These are phyloP conservation scores for Guadua angustifolia DNA, from an alignment of 176 grass and related monocot species.

Conservation along the genomic window DNA sequence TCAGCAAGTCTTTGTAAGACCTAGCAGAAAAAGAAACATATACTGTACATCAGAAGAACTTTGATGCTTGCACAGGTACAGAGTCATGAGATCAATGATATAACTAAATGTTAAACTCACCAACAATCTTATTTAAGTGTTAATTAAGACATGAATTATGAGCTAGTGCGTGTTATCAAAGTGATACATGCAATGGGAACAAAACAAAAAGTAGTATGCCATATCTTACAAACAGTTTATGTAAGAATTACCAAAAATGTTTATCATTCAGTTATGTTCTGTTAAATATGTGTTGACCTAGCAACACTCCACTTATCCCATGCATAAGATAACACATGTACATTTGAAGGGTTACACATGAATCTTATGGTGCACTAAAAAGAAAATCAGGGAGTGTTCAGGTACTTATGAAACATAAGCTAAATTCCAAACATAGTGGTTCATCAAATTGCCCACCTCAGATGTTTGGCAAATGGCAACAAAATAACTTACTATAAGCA, in stretches of 20 bases:
- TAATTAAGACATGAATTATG: constrained; percentile 25
- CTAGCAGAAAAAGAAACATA: constrained; percentile 51
- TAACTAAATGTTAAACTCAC: constrained; percentile 21
- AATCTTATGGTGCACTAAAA: constrained; percentile 20
- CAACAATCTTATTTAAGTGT: constrained; percentile 19
- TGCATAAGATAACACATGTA: constrained; percentile 3
- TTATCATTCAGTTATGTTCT: constrained; percentile 23
- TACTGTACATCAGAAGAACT: constrained; percentile 7
- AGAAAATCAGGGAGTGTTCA: neutral
- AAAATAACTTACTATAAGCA: constrained; percentile 17
- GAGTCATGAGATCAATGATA: constrained; percentile 2
- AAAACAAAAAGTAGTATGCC: neutral
- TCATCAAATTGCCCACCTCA: constrained; percentile 19
- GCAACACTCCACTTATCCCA: neutral
- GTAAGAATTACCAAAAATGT: neutral
- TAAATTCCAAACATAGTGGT: constrained; percentile 3
- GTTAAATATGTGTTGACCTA: constrained; percentile 35
- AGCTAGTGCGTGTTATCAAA: neutral
- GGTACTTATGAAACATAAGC: constrained; percentile 34
- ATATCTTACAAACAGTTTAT: constrained; percentile 20
- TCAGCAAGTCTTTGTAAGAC: constrained; percentile 80
- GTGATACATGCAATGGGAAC: neutral
- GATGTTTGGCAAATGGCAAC: neutral
- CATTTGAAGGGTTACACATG: constrained; percentile 12
- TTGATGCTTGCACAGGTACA: constrained; percentile 29